Evolutionary conservation across 2,329 filamentous ascomycete species (phyloP).

Genomic region (Immersiporthe knoxdaviesiana): DNA sequence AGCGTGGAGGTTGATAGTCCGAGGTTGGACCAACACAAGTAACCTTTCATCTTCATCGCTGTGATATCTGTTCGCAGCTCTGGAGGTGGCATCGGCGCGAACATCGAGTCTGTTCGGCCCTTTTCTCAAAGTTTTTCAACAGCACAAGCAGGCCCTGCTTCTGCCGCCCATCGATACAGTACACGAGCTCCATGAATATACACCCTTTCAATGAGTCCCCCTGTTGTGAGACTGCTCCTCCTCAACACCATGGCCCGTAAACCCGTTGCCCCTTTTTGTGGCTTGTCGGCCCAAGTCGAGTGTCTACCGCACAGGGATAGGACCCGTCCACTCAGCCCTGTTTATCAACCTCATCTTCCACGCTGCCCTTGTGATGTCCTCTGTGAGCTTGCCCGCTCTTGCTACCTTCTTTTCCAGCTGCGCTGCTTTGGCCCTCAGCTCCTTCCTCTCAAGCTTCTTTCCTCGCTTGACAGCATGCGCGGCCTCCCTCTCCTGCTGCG

Average conservation of each 20-base stretch:
- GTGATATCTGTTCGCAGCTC: neutral
- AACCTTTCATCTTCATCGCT: conserved; percentile 8
- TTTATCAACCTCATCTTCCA: conserved; percentile 34
- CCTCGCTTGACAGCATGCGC: conserved; percentile 57
- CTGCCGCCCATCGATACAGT: conserved; percentile 1
- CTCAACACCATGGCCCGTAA: neutral
- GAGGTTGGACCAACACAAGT: neutral
- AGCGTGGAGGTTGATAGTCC: conserved; percentile 71
- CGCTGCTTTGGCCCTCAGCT: conserved; percentile 37
- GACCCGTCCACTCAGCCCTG: conserved; percentile 10
- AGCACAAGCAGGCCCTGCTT: conserved; percentile 1
- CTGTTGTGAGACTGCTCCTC: neutral
- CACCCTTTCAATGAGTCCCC: conserved; percentile 9
- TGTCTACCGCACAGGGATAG: neutral
- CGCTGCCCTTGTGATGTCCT: conserved; percentile 30
- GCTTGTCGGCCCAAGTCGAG: neutral
- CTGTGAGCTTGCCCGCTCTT: conserved; percentile 33
- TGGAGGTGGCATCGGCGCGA: neutral
- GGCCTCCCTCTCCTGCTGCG: conserved; percentile 62
- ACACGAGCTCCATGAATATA: conserved; percentile 10
- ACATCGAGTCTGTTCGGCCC: neutral
- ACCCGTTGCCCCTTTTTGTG: neutral
- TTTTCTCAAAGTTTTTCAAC: neutral
- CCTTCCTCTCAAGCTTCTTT: conserved; percentile 59
- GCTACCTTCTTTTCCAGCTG: conserved; percentile 33